Conservation (phyloP, 306 rosid species). For the Sindora glabra region DNA sequence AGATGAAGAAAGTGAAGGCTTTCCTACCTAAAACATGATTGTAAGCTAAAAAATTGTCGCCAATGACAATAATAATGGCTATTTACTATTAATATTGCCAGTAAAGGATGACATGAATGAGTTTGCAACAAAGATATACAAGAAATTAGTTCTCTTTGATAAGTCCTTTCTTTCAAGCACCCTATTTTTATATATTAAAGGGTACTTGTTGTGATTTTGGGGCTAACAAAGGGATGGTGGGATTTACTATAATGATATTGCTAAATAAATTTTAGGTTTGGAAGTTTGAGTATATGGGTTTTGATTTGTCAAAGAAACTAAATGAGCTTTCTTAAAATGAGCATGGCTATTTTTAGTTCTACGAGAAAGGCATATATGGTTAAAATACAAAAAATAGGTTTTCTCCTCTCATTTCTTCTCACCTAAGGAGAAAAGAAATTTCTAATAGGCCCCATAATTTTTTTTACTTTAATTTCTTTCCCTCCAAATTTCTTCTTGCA, state of each 20-base stretch:
- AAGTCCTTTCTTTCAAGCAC: slow-evolving; percentile 36
- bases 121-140: slow-evolving; percentile 35
- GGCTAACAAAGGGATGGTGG: too few species aligned
- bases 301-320: slow-evolving; percentile 5
- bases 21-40: slow-evolving; percentile 56
- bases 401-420: too few species aligned
- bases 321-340: slow-evolving; percentile 72
- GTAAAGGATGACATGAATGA: slow-evolving; percentile 69
- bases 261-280: slow-evolving; percentile 26
- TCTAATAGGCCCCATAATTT: too few species aligned
- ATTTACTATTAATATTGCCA: slow-evolving; percentile 48
- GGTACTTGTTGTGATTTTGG: background rate
- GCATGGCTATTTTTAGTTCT: slow-evolving; percentile 81
- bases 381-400: too few species aligned
- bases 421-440: too few species aligned
- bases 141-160: slow-evolving; percentile 53
- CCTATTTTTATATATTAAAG: slow-evolving; percentile 5
- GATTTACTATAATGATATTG: slow-evolving; percentile 78
- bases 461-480: too few species aligned
- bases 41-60: slow-evolving; percentile 54
- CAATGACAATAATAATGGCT: slow-evolving; percentile 42
- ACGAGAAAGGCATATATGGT: slow-evolving; percentile 73
- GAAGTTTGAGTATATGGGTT: background rate
- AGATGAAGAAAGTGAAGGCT: slow-evolving; percentile 62
- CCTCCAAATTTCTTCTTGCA: too few species aligned